Percentiles rank a stretch among this genome's conserved stretches.
These are phyloP conservation scores for Fusarium albidum DNA, from an alignment of 2,329 filamentous ascomycete genomes.

Conservation along the genomic window DNA sequence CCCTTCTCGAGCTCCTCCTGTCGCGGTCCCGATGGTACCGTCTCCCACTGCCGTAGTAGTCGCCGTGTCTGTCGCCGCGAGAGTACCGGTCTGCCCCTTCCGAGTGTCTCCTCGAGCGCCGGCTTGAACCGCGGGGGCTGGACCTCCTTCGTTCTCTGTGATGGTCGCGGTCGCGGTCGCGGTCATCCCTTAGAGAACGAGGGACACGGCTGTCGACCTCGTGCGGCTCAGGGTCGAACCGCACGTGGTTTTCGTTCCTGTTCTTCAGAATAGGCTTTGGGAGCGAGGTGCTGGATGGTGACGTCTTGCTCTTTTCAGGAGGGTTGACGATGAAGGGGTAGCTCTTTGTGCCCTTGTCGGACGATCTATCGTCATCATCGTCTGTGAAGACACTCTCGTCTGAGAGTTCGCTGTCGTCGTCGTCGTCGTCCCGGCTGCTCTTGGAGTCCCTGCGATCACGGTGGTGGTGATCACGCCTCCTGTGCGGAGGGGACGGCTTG, in stretches of 20 bases:
- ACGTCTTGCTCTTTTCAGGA: constrained; percentile 45
- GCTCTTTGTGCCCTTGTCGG: constrained; percentile 42
- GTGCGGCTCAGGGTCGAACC: constrained; percentile 58
- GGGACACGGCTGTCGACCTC: constrained; percentile 50
- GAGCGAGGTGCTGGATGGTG: constrained; percentile 46
- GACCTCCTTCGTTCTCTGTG: constrained; percentile 34
- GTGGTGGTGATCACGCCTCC: constrained; percentile 17
- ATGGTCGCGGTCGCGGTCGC: constrained; percentile 36
- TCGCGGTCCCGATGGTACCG: constrained; percentile 53
- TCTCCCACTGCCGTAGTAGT: constrained; percentile 44
- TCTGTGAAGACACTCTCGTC: constrained; percentile 45
- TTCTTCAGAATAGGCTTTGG: constrained; percentile 71
- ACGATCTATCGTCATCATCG: constrained; percentile 44
- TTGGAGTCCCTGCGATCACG: constrained; percentile 43
- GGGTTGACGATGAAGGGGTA: constrained; percentile 50
- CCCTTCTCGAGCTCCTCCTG: constrained; percentile 47
- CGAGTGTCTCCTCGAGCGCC: constrained; percentile 40
- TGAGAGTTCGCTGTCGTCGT: constrained; percentile 42
- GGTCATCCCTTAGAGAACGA: constrained; percentile 44
- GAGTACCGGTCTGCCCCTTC: constrained; percentile 37
- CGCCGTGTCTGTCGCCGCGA: constrained; percentile 43
- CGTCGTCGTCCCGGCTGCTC: constrained; percentile 45
- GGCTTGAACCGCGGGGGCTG: constrained; percentile 26
- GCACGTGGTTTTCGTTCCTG: constrained; percentile 64
- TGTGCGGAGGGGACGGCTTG: constrained; percentile 12